A percentile compares a stretch with the other conserved stretches of the same genome.
These are phyloP conservation scores for Schwanniomyces sp. DNA, from an alignment of 805 yeast species.

Conservation along the genomic window DNA sequence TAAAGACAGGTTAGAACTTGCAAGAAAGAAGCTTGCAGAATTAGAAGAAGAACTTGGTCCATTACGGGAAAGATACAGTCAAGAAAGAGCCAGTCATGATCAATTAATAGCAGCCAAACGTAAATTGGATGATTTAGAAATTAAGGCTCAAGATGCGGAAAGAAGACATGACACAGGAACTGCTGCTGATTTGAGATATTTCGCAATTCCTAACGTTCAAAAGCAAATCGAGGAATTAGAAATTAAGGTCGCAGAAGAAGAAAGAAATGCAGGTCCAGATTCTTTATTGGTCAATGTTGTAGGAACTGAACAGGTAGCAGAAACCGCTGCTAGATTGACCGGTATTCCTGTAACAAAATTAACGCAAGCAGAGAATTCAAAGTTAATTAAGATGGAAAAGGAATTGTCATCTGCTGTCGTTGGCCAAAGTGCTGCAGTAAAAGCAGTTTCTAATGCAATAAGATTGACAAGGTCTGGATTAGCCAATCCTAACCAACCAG, in stretches of 20 bases:
- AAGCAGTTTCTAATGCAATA: conserved; percentile 93
- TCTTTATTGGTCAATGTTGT: conserved; percentile 85
- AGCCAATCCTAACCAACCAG: conserved; percentile 95
- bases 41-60: conserved; percentile 85
- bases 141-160: conserved; percentile 94
- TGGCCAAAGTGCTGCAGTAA: conserved; percentile 94
- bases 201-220: conserved; percentile 92
- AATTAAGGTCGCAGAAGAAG: conserved; percentile 75
- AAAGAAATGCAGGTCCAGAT: conserved; percentile 60
- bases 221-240: conserved; percentile 76
- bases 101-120: conserved; percentile 86
- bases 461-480: conserved; percentile 92
- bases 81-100: conserved; percentile 89
- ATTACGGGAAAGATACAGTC: conserved; percentile 76
- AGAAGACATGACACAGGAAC: conserved; percentile 93
- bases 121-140: conserved; percentile 87
- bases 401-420: conserved; percentile 82
- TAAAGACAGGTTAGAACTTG: conserved; percentile 79
- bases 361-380: conserved; percentile 92
- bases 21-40: conserved; percentile 76
- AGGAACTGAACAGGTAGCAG: conserved; percentile 89
- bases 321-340: conserved; percentile 93
- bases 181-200: conserved; percentile 94
- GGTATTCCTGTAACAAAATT: conserved; percentile 96
- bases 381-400: conserved; percentile 91